Conservation (phyloP, 176 grass and related monocot genomes). For the Lolium multiflorum region DNA sequence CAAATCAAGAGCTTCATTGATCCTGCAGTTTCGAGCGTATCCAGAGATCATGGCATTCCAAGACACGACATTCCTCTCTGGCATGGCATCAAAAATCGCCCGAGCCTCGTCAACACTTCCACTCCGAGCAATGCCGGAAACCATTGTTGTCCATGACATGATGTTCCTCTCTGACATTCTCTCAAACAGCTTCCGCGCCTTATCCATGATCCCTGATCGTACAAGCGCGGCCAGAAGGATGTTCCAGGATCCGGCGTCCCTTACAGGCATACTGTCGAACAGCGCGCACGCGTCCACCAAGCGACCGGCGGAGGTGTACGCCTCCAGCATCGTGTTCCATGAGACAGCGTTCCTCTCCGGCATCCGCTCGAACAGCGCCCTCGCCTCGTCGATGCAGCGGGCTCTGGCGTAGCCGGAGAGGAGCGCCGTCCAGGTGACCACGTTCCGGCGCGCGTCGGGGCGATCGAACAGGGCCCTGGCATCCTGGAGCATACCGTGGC, state of each 20-base stretch:
- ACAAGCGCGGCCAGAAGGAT: slow-evolving; percentile 48
- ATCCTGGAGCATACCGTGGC: slow-evolving; percentile 44
- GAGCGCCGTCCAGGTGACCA: slow-evolving; percentile 69
- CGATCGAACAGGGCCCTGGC: slow-evolving; percentile 49
- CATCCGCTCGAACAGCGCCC: slow-evolving; percentile 51
- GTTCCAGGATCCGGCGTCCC: slow-evolving; percentile 58
- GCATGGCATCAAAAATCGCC: slow-evolving; percentile 51
- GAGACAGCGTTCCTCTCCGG: slow-evolving; percentile 54
- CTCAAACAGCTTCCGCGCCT: slow-evolving; percentile 43
- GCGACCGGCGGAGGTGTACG: slow-evolving; percentile 27
- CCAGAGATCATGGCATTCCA: slow-evolving; percentile 72
- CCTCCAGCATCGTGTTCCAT: slow-evolving; percentile 70
- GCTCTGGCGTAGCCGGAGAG: slow-evolving; percentile 48
- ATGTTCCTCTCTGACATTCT: slow-evolving; percentile 55
- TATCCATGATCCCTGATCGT: slow-evolving; percentile 42
- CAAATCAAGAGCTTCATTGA: slow-evolving; percentile 49
- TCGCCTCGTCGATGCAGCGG: slow-evolving; percentile 35
- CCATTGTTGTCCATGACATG: slow-evolving; percentile 60
- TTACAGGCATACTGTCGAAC: slow-evolving; percentile 55
- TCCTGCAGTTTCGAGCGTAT: slow-evolving; percentile 46
- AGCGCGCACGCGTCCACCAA: slow-evolving; percentile 28
- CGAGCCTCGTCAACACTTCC: slow-evolving; percentile 53
- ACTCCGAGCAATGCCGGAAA: slow-evolving; percentile 47
- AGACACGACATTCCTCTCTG: slow-evolving; percentile 50
- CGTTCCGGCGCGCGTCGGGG: slow-evolving; percentile 52